These are phyloP conservation scores for Diaporthe batatas DNA, from an alignment of 2,329 filamentous ascomycete genomes.

Conservation along the genomic window DNA sequence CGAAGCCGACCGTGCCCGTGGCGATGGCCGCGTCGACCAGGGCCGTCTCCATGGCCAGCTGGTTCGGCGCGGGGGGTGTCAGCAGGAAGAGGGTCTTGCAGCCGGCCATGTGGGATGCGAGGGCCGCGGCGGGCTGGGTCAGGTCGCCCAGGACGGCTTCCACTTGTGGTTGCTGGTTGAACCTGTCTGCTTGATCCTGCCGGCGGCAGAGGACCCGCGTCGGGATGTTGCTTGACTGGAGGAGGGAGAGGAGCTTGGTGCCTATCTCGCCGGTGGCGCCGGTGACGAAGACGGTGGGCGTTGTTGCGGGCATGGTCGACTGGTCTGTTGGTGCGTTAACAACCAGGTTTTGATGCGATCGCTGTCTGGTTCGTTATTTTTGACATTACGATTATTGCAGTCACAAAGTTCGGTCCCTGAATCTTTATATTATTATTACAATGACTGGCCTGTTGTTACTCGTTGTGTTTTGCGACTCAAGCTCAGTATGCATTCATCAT, in stretches of 20 bases:
- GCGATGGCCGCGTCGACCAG: conserved; percentile 29
- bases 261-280: conserved; percentile 33
- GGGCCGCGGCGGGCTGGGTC: background rate
- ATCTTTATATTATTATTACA: background rate
- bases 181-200: conserved; percentile 17
- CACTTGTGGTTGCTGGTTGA: conserved; percentile 12
- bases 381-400: too few species aligned
- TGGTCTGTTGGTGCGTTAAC: background rate
- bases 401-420: too few species aligned
- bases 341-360: background rate
- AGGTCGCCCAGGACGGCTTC: conserved; percentile 33
- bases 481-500: background rate
- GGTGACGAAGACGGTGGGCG: conserved; percentile 21
- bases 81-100: conserved; percentile 34
- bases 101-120: conserved; percentile 22
- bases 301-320: background rate
- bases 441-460: too few species aligned
- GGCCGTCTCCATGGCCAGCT: conserved; percentile 19
- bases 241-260: conserved; percentile 5
- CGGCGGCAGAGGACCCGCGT: conserved; percentile 24
- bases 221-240: conserved; percentile 4
- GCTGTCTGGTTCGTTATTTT: background rate
- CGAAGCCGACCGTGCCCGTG: background rate
- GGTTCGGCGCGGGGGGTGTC: background rate
- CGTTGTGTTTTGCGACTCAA: background rate